Evolutionary conservation across 2,329 filamentous ascomycete genomes (phyloP), one percentile per base, ranked within the genome.

Genomic region (Alternaria conjuncta): DNA sequence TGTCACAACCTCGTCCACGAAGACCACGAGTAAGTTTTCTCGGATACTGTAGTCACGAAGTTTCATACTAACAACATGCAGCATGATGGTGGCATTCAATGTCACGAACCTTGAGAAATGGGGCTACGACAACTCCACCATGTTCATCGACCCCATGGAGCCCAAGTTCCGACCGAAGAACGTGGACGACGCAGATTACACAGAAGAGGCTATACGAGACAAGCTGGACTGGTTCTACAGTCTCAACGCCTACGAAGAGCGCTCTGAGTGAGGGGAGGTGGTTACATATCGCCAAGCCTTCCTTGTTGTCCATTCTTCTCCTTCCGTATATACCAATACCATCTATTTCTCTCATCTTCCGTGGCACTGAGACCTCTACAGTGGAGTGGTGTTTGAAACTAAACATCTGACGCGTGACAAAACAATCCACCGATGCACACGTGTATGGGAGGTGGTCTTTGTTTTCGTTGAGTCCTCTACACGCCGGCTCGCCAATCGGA

Each of bases 1-100:
- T 81, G 80, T 70, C 82, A 84, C 70, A 83, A 84, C 55, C 70
- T 84, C n/a, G 71, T 83, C 45, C 82, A 84, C 65, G 82, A 84
- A 71, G 82, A 83, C 63, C 67, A 82, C 60, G 76, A 79, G 71
- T 76, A 65, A 65, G 73, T 64, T 15, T 44, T 32, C 20, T 41
- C 20, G 30, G 15, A 15, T 7, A 11, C 15, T 12, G 3, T 30
- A 6, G 30, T 15, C 12, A 13, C 15, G 8, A 36, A 5, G 32
- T 36, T 36, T 36, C 32, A 12, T 18, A 32, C 63, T 72, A 46
- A 73, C 47, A 26, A 18, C 9, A 43, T 3, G 43, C 25, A 73
- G 70, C 51, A 83, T 83, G 82, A 74, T 84, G 69, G 81, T 75
- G 4, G 81, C 77, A 3, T 81, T 84, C 74, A 82, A 83, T 61